Base-by-base conservation (phyloP, 2,329 filamentous ascomycete genomes). In the Stachybotrys chartarum region DNA sequence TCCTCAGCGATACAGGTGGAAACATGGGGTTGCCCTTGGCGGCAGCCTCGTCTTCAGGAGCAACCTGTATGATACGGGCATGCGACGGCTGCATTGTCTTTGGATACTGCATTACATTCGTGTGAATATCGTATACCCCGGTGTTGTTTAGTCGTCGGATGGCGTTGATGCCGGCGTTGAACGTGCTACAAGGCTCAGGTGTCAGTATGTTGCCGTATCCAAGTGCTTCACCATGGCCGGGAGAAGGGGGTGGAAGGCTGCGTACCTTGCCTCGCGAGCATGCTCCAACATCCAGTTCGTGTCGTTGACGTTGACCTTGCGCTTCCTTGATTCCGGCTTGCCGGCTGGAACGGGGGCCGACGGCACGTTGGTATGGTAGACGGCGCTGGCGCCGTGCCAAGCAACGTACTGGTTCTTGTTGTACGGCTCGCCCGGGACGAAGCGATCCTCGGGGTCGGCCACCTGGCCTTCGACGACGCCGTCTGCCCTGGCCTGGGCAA, bases 351-450 rank as follows among this genome's bases (percentile, higher is more conserved):
- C 77, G 3, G 91, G 90, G n/a, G 90, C 84, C 24, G 87, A 85
- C 1, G 91, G 90, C 1, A 81, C 83, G 55, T 85, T 86, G 12
- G 89, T 91, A 69, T 97, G 91, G 69, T 99, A 99, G 30, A 99
- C 94, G 45, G 90, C 87, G 70, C 93, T 97, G 51, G 94, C 94
- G 52, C 94, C 94, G 69, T 96, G 92, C 94, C 94, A 99, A 31
- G 94, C 94, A 31, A 99, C 94, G 67, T 97, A 99, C 70, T 97
- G 92, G 68, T 99, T 99, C 75, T 93, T 91, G 78, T 99, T 97
- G 79, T 99, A 99, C n/a, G 86, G 80, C 68, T 95, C 88, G 45
- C 87, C 89, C 8, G 82, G 81, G 30, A 91, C 82, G 47, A 92
- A 81, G 57, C 80, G 81, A 71, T 99, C 94, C 57, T 91, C 87